Evolutionary conservation across 306 rosid species (phyloP).

Genomic region (Prunus mira): DNA sequence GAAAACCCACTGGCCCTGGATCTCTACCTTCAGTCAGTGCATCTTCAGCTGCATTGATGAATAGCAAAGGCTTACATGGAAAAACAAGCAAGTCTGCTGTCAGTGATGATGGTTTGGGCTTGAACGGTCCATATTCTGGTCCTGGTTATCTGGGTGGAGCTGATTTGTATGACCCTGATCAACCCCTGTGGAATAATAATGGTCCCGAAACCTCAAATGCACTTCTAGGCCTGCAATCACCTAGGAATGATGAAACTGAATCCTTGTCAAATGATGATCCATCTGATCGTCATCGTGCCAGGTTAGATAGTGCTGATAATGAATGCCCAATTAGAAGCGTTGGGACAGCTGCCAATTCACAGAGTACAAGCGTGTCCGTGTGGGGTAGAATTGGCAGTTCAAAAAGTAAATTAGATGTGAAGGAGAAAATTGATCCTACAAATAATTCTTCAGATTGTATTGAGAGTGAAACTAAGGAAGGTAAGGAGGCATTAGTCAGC

Average conservation of each 20-base stretch:
- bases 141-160: constrained; percentile 62
- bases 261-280: constrained; percentile 53
- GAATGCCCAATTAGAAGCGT: constrained; percentile 48
- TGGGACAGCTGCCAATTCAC: constrained; percentile 52
- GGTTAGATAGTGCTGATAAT: constrained; percentile 43
- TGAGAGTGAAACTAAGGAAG: constrained; percentile 62
- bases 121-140: constrained; percentile 70
- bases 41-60: constrained; percentile 55
- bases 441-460: constrained; percentile 47
- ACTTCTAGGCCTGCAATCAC: constrained; percentile 53
- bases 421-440: constrained; percentile 54
- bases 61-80: constrained; percentile 59
- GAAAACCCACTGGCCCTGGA: constrained; percentile 72
- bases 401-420: constrained; percentile 57
- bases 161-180: constrained; percentile 98
- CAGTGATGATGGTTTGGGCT: constrained; percentile 57
- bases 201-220: constrained; percentile 69
- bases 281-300: constrained; percentile 37
- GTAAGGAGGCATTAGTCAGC: constrained; percentile 42
- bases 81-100: constrained; percentile 57
- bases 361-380: constrained; percentile 58
- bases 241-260: constrained; percentile 69
- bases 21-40: constrained; percentile 62
- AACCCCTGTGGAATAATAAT: constrained; percentile 92
- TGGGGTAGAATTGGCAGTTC: constrained; percentile 90